phyloP scores from a whole-genome alignment of 768 basidiomycete genomes.

The Xerocomellus amylosporus region DNA sequence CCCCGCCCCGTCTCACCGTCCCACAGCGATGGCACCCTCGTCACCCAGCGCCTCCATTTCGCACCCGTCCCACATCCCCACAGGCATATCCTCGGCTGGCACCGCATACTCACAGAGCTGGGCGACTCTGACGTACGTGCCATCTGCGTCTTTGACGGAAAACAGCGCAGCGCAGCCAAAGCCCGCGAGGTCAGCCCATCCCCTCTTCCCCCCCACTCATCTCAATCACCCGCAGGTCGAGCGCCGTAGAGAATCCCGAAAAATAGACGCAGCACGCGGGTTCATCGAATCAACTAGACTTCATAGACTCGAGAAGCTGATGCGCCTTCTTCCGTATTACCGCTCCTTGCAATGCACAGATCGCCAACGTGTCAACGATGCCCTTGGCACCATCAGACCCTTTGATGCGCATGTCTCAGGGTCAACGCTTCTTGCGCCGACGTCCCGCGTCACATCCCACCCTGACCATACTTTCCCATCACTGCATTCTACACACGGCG shows the following conservation, averaged over 20 bases:
- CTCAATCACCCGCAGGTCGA: conserved; percentile 40
- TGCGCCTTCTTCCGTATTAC: conserved; percentile 39
- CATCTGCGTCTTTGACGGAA: conserved; percentile 81
- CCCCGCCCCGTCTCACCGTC: neutral
- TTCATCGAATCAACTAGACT: conserved; percentile 58
- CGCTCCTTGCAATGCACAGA: conserved; percentile 31
- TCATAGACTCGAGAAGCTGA: conserved; percentile 47
- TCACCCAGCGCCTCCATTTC: conserved; percentile 82
- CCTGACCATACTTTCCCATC: neutral
- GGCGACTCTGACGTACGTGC: conserved; percentile 52
- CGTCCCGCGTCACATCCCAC: conserved; percentile 8
- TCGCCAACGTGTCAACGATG: conserved; percentile 29
- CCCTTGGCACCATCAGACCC: conserved; percentile 16
- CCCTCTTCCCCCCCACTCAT: neutral
- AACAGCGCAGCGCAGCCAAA: conserved; percentile 64
- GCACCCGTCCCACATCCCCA: conserved; percentile 58
- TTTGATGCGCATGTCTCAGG: conserved; percentile 18
- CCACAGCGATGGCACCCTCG: conserved; percentile 76
- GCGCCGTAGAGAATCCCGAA: conserved; percentile 52
- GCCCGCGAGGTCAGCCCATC: conserved; percentile 55
- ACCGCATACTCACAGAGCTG: conserved; percentile 62
- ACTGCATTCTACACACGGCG: conserved; percentile 11
- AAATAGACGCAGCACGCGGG: conserved; percentile 49
- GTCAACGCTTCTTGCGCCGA: conserved; percentile 10
- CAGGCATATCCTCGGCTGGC: conserved; percentile 79